phyloP scores from a whole-genome alignment of 805 yeast genomes.

The Candida maltosa region DNA sequence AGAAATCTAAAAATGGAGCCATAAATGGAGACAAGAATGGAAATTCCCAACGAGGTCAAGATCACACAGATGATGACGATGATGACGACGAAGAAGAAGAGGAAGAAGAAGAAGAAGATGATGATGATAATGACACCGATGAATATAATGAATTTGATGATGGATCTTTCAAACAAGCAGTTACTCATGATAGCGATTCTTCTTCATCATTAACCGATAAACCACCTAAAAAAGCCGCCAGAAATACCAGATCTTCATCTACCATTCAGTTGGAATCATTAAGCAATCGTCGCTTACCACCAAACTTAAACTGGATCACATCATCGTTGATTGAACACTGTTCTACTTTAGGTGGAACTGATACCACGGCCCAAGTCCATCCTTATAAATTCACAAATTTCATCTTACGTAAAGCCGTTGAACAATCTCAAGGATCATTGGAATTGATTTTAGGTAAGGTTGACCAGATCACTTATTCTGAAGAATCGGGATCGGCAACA shows the following conservation, averaged over 20 bases:
- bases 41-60: too few species aligned
- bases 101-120: constrained; percentile 13
- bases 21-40: constrained; percentile 18
- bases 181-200: constrained; percentile 12
- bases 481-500: constrained; percentile 61
- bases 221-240: constrained; percentile 38
- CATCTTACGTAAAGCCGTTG: constrained; percentile 74
- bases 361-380: constrained; percentile 94
- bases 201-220: constrained; percentile 13
- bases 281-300: constrained; percentile 44
- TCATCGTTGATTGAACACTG: constrained; percentile 63
- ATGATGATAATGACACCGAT: constrained; percentile 7
- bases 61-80: constrained; percentile 17
- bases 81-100: constrained; percentile 14
- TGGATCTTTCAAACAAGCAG: constrained; percentile 10
- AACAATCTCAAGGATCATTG: constrained; percentile 64
- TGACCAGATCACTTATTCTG: constrained; percentile 58
- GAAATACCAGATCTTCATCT: constrained; percentile 23
- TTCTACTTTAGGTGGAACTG: constrained; percentile 78
- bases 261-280: neutral
- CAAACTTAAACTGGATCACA: constrained; percentile 74
- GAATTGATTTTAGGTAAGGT: constrained; percentile 85
- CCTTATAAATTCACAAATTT: constrained; percentile 92
- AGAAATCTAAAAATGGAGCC: too few species aligned
- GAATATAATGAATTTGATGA: constrained; percentile 6